phyloP scores from a whole-genome alignment of 139 green algal species.

The Chlorella sorokiniana region DNA sequence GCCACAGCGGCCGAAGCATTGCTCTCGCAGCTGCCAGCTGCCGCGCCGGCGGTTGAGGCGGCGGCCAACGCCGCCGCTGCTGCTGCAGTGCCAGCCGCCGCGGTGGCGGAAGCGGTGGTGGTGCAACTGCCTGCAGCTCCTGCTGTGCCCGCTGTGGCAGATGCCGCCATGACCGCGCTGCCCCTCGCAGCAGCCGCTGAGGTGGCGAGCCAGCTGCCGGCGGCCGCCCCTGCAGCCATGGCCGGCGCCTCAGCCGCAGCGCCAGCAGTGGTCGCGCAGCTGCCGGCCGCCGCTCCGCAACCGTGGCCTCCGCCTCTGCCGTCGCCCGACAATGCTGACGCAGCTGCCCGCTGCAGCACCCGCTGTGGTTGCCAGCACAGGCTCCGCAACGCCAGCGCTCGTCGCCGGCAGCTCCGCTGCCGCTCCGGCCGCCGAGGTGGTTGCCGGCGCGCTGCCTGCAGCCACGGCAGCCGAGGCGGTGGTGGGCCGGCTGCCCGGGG shows the following conservation, averaged over 20 bases:
- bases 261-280: background rate
- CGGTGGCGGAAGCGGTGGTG: background rate
- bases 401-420: background rate
- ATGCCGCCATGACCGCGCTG: conserved; percentile 15
- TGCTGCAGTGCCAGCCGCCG: background rate
- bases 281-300: background rate
- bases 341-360: background rate
- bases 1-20: conserved; percentile 5
- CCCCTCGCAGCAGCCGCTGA: conserved; percentile 7
- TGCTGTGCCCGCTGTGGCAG: background rate
- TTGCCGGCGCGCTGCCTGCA: background rate
- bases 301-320: background rate
- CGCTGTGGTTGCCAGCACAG: background rate
- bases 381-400: background rate
- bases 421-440: conserved; percentile 9
- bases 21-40: background rate
- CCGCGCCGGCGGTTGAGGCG: background rate
- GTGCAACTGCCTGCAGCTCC: background rate
- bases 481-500: background rate
- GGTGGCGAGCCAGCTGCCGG: conserved; percentile 4
- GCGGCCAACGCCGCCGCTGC: background rate
- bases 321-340: background rate
- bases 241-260: conserved; percentile 3
- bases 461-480: background rate
- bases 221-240: background rate